These are phyloP conservation scores for Calonectria montana DNA, from an alignment of 2,329 filamentous ascomycete genomes.

Conservation along the genomic window DNA sequence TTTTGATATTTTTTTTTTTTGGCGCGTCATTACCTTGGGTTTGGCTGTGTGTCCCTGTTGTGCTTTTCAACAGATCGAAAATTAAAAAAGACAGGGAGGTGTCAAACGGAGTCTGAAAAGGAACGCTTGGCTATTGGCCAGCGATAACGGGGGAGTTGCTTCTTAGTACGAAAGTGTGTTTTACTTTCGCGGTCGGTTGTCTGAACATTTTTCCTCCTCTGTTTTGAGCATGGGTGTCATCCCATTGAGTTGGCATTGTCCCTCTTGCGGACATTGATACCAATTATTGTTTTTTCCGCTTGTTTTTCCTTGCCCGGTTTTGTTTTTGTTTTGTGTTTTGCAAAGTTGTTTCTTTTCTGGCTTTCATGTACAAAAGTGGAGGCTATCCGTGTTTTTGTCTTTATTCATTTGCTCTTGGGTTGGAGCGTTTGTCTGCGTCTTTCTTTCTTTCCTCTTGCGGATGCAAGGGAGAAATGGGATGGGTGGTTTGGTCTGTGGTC, in stretches of 20 bases:
- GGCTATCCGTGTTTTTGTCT: conserved; percentile 20
- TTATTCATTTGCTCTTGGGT: conserved; percentile 32
- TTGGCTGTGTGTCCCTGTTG: conserved; percentile 20
- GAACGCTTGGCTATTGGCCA: conserved; percentile 17
- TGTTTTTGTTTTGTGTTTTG: conserved; percentile 2
- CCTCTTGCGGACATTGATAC: conserved; percentile 34
- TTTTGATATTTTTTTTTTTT: not conserved
- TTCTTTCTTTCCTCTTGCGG: conserved; percentile 6
- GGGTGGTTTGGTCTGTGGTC: conserved; percentile 31
- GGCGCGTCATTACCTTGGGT: conserved; percentile 2
- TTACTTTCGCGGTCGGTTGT: conserved; percentile 37
- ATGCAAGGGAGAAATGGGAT: conserved; percentile 33
- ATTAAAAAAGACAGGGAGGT: conserved; percentile 28
- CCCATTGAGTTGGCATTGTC: conserved; percentile 21
- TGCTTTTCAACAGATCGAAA: conserved; percentile 24
- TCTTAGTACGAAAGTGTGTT: conserved; percentile 20
- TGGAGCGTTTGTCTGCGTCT: conserved; percentile 28
- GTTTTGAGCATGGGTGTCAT: conserved; percentile 29
- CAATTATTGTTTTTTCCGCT: conserved; percentile 22
- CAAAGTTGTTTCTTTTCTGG: not conserved
- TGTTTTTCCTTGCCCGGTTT: conserved; percentile 9
- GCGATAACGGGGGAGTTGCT: conserved; percentile 20
- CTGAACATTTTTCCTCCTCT: conserved; percentile 26
- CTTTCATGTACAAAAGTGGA: conserved; percentile 28
- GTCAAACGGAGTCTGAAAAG: conserved; percentile 34